Base-by-base conservation (phyloP, 108 stramenopile genomes). In the Chaetoceros muelleri region DNA sequence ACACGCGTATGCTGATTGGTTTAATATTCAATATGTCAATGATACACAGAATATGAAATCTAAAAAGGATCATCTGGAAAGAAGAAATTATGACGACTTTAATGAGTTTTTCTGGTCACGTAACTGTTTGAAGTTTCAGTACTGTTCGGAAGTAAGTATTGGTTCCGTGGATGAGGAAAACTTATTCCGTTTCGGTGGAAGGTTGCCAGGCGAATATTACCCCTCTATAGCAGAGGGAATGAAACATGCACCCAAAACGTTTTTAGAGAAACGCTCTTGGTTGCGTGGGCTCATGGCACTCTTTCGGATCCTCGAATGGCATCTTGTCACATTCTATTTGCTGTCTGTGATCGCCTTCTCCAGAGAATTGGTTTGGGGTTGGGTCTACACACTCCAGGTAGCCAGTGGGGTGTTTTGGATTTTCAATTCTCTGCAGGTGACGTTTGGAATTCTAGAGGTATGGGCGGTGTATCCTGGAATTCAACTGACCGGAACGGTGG, bases 91-190 rank as follows among this genome's bases (percentile, higher is more conserved):
- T 66, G 97, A 98, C 53, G 97, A 98, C 65, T 89, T 94, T 72
- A 98, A 98, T 63, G 97, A 98, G 71, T 98, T 97, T 78, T 98
- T 98, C 74, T 98, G 97, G 97, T 92, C 90, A 10, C 75, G 92
- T 25, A 67, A 90, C 18, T 98, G 97, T 68, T 75, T 98, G 46
- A 65, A 70, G n/a, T 95, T 71, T 58, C 76, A 65, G 46, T 92
- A 93, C 68, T 80, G 82, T 20, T 65, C 62, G 48, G 79, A 70
- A 40, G 73, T 69, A 24, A 56, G 69, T 25, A 46, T 52, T 19
- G 63, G 71, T 50, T 62, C 62, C n/a, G 21, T 28, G 26, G 62
- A 63, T 24, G 70, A 87, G 55, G 69, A 65, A 28, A 58, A 50
- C 10, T 61, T 52, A 17, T 28, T 57, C 29, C 30, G 69, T 13